Conservation (phyloP, 164 flowering plant genomes). For the Stephania yunnanensis region DNA sequence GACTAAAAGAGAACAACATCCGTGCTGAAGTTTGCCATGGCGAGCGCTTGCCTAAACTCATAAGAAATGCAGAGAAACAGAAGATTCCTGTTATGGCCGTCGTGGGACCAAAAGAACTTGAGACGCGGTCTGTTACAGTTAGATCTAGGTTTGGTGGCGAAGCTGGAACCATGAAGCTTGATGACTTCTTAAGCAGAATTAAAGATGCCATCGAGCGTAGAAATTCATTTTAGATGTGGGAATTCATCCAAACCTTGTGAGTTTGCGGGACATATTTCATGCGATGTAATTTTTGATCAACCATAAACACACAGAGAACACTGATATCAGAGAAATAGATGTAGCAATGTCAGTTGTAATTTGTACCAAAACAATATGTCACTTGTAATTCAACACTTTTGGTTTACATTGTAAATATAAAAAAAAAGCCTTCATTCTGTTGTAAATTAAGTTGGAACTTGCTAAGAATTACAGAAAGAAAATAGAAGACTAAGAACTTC, state of each 20-base stretch:
- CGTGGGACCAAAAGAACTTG: conserved; percentile 90
- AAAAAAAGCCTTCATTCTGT: background rate
- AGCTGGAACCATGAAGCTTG: conserved; percentile 61
- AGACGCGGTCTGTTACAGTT: conserved; percentile 60
- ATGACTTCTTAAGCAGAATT: conserved; percentile 54
- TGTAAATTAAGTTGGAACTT: no score
- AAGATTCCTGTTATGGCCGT: conserved; percentile 92
- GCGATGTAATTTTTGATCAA: background rate
- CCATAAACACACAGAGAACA: background rate
- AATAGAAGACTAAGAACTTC: no score
- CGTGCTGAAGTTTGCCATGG: conserved; percentile 87
- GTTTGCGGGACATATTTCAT: background rate
- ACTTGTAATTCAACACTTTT: background rate
- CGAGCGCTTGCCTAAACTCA: conserved; percentile 85
- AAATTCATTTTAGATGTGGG: conserved; percentile 27
- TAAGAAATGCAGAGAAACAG: conserved; percentile 84
- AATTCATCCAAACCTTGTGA: background rate
- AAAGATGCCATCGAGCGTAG: conserved; percentile 42
- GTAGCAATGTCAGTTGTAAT: background rate
- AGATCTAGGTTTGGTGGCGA: conserved; percentile 85
- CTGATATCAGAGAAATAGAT: background rate
- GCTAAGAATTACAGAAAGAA: no score
- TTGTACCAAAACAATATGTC: background rate
- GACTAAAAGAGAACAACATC: conserved; percentile 51
- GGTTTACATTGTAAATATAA: background rate